A percentile compares a stretch with the other conserved stretches of the same genome.
phyloP scores from a whole-genome alignment of 2,329 filamentous ascomycete species.

The Aureobasidium mangrovei region DNA sequence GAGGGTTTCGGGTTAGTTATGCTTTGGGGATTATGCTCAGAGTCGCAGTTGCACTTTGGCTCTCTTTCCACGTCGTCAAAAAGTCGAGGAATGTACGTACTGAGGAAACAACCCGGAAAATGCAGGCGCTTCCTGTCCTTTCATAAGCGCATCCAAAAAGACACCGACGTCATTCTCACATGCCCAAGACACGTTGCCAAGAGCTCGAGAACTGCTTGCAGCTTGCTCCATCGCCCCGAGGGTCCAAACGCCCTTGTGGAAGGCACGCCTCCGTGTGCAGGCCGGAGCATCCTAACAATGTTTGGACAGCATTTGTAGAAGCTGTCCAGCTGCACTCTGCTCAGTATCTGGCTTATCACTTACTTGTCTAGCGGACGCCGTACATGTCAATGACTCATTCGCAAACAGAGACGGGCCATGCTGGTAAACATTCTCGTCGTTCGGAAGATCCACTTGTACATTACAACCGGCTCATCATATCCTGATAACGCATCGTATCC shows the following conservation, averaged over 20 bases:
- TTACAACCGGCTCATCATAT: background rate
- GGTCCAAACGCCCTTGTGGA: background rate
- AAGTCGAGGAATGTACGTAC: background rate
- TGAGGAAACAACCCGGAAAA: background rate
- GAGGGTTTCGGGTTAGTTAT: background rate
- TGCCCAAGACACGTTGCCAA: conserved; percentile 4
- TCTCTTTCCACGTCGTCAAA: background rate
- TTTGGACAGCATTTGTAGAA: background rate
- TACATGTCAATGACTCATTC: no score
- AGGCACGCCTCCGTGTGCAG: conserved; percentile 17
- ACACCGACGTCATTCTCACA: conserved; percentile 11
- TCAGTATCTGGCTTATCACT: no score
- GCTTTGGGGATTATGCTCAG: background rate
- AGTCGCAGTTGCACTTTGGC: conserved; percentile 2
- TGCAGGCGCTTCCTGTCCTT: background rate
- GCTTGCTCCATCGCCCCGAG: background rate
- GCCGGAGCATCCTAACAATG: conserved; percentile 20
- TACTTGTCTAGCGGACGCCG: no score
- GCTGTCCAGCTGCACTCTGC: background rate
- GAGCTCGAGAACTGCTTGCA: background rate
- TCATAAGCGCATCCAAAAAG: background rate
- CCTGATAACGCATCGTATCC: background rate
- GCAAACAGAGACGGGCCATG: no score
- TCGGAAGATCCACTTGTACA: conserved; percentile 20
- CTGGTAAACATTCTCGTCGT: conserved; percentile 26